phyloP scores from a whole-genome alignment of 352 stramenopile species.

The Globisporangium cystogenes region DNA sequence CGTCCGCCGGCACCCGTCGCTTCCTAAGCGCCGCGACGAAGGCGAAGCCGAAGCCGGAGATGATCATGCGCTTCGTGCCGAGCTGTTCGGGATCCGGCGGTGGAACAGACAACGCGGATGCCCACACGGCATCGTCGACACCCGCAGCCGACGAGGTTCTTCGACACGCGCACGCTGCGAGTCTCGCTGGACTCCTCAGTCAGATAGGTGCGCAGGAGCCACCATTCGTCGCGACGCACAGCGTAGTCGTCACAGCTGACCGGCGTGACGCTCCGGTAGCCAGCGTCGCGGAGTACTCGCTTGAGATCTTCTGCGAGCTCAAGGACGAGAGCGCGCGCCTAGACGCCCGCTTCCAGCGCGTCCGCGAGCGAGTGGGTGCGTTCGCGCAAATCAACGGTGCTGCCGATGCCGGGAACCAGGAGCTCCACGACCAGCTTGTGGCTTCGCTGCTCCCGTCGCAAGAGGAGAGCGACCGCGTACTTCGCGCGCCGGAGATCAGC shows the following conservation, averaged over 20 bases:
- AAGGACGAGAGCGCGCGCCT: conserved; percentile 27
- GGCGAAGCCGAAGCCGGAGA: not conserved
- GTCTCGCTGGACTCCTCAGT: conserved; percentile 38
- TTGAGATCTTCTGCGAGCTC: conserved; percentile 50
- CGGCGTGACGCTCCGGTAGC: conserved; percentile 15
- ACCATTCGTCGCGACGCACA: not conserved
- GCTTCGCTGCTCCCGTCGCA: conserved; percentile 13
- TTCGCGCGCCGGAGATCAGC: conserved; percentile 13
- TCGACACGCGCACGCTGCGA: conserved; percentile 34
- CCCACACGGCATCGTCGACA: not conserved
- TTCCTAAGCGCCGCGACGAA: not conserved
- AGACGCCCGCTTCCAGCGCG: conserved; percentile 17
- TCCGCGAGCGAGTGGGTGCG: conserved; percentile 25
- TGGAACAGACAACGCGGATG: not conserved
- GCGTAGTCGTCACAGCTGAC: not conserved
- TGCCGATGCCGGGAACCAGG: not conserved
- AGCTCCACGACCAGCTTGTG: conserved; percentile 6
- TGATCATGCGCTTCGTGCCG: conserved; percentile 11
- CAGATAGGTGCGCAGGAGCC: conserved; percentile 33
- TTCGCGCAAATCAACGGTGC: conserved; percentile 17
- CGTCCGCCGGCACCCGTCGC: not conserved
- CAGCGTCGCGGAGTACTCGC: conserved; percentile 35
- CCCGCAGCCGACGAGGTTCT: conserved; percentile 32
- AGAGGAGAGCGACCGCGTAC: conserved; percentile 20
- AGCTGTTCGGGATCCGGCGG: not conserved